These are phyloP conservation scores for Pleurotus eryngii DNA, from an alignment of 768 basidiomycete species.

Conservation along the genomic window DNA sequence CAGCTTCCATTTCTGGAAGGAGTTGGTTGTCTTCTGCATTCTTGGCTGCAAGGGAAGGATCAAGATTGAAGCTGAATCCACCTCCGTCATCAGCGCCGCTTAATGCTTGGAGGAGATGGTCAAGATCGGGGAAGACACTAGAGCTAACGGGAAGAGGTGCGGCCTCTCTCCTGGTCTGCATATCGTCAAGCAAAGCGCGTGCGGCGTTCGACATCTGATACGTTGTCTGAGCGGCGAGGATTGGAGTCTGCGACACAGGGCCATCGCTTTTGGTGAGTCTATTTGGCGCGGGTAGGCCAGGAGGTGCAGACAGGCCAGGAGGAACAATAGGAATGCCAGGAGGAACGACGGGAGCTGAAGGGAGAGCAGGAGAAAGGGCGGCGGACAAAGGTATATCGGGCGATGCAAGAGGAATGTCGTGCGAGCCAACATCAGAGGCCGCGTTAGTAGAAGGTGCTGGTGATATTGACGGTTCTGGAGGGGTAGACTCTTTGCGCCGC, in stretches of 20 bases:
- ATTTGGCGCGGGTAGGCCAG: conserved; percentile 58
- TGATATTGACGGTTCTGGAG: conserved; percentile 26
- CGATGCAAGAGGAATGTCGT: conserved; percentile 36
- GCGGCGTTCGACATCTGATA: conserved; percentile 90
- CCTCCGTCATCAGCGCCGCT: conserved; percentile 58
- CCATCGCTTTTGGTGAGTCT: conserved; percentile 47
- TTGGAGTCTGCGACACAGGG: conserved; percentile 47
- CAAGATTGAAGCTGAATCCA: conserved; percentile 85
- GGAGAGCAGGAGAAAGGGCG: conserved; percentile 31
- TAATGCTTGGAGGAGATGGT: conserved; percentile 75
- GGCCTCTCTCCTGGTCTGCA: conserved; percentile 71
- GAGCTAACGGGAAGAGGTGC: conserved; percentile 36
- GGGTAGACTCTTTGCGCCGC: conserved; percentile 29
- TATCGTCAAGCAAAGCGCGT: conserved; percentile 79
- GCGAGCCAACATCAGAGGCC: conserved; percentile 50
- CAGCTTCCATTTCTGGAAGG: conserved; percentile 50
- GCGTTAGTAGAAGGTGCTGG: conserved; percentile 48
- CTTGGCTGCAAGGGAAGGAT: conserved; percentile 65
- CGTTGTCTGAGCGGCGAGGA: conserved; percentile 53
- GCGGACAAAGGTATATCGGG: conserved; percentile 30
- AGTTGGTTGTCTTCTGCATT: conserved; percentile 36
- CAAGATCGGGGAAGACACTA: conserved; percentile 87
- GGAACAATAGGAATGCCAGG: conserved; percentile 43
- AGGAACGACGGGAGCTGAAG: conserved; percentile 42
- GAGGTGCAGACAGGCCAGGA: conserved; percentile 41